These are phyloP conservation scores for Chlamydomonas incerta DNA, from an alignment of 139 green algal species.

Conservation along the genomic window DNA sequence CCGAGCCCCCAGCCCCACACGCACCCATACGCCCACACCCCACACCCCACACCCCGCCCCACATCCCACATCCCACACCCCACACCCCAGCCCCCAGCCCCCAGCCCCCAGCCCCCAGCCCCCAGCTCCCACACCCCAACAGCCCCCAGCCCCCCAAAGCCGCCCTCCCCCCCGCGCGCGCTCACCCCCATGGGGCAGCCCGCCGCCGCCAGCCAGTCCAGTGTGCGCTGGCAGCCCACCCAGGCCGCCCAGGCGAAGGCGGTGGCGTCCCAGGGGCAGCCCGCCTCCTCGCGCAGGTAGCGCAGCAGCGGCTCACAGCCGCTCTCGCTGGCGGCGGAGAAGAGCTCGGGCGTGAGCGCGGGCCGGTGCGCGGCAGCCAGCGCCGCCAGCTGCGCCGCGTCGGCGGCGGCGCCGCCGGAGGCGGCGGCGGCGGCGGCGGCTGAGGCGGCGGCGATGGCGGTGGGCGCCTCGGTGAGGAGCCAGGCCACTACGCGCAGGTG, in stretches of 20 bases:
- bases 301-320: neutral
- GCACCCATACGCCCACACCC: too few species aligned
- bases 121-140: too few species aligned
- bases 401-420: too few species aligned
- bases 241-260: neutral
- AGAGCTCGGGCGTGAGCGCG: neutral
- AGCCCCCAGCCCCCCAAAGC: neutral
- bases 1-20: too few species aligned
- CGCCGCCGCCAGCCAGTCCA: conserved; percentile 7
- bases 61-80: too few species aligned
- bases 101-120: too few species aligned
- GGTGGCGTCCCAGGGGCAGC: neutral
- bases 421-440: too few species aligned
- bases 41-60: too few species aligned
- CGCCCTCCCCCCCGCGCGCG: too few species aligned
- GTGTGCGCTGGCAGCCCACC: conserved; percentile 1
- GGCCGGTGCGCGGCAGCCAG: neutral
- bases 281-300: neutral
- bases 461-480: neutral
- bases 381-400: too few species aligned
- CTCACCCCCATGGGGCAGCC: conserved; percentile 29
- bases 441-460: too few species aligned
- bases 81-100: too few species aligned
- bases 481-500: conserved; percentile 6
- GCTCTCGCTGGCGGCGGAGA: neutral